Evolutionary conservation across 2,329 filamentous ascomycete species (phyloP).

Genomic region (Fusarium goolgardi): DNA sequence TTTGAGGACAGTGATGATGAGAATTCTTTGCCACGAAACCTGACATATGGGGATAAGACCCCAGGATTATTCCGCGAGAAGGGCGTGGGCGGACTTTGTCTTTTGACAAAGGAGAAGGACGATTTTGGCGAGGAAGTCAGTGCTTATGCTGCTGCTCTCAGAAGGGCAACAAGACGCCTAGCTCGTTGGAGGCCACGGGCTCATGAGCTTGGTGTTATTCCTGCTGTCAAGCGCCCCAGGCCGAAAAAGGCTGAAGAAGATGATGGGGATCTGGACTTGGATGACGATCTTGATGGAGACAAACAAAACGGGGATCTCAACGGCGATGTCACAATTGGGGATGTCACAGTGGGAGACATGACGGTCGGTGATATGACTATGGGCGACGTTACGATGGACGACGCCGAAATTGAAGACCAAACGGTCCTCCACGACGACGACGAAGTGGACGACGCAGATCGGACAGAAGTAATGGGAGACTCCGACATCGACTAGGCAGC

Average conservation of each 20-base stretch:
- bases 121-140: conserved; percentile 82
- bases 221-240: conserved; percentile 57
- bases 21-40: conserved; percentile 53
- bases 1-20: conserved; percentile 74
- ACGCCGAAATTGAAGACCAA: conserved; percentile 64
- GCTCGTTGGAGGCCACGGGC: conserved; percentile 71
- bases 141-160: conserved; percentile 73
- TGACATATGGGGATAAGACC: conserved; percentile 48
- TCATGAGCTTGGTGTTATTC: conserved; percentile 60
- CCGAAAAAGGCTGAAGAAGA: conserved; percentile 45
- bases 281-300: conserved; percentile 44
- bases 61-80: conserved; percentile 62
- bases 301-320: conserved; percentile 28
- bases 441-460: conserved; percentile 58
- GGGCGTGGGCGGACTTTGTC: conserved; percentile 73
- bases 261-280: conserved; percentile 44
- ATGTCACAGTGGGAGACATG: conserved; percentile 50
- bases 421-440: conserved; percentile 56
- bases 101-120: conserved; percentile 70
- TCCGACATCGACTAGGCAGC: conserved; percentile 50
- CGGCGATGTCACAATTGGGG: conserved; percentile 57
- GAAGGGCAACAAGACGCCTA: conserved; percentile 73
- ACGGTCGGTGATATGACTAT: conserved; percentile 44
- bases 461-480: conserved; percentile 54
- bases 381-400: conserved; percentile 61